Base-by-base conservation (phyloP, 257 asterid species). In the Forsythia suspensa region DNA sequence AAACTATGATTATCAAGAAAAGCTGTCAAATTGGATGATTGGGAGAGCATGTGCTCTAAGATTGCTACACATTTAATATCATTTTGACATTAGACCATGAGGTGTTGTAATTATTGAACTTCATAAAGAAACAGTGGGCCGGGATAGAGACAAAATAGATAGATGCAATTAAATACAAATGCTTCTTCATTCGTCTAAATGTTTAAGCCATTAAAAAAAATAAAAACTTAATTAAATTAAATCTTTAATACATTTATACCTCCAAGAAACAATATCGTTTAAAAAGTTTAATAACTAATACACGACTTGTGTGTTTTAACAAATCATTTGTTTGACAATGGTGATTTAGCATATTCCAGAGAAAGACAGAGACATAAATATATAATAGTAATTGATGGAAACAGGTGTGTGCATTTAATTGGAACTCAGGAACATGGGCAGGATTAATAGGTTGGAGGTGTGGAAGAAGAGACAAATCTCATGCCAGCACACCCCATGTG, bases 21-120 rank as follows among this genome's bases (percentile, higher is more conserved):
- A 80, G 89, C 83, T 85, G 91, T 84, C 85, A 79, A 80, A 76
- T 51, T 81, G 84, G 84, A 74, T 85, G 90, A 87, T 85, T 85
- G 83, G 84, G 81, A 70, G 79, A 76, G 86, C 90, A 87, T 80
- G 82, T 82, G 85, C 83, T 38, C 41, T 5, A 46, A 78, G 77
- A 86, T 82, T 79, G 86, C 71, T 77, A 59, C 76, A 71, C 65
- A 83, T 69, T 84, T 75, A 81, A 79, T 87, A 77, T 20, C 66
- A 72, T 69, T 80, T 75, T 87, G 82, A 80, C 76, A 82, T 75
- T 13, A 44, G 82, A 75, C 12, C 51, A 72, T 71, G 81, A 76
- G 73, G 79, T 76, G 42, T 76, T 38, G 39, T 73, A 79, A 86
- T 86, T 80, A 84, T 79, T 83, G 68, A 70, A 48, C 46, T 44